Evolutionary conservation across 176 grass and related monocot genomes (phyloP), one percentile per base, ranked within the genome.

Genomic region (Triticum aestivum): DNA sequence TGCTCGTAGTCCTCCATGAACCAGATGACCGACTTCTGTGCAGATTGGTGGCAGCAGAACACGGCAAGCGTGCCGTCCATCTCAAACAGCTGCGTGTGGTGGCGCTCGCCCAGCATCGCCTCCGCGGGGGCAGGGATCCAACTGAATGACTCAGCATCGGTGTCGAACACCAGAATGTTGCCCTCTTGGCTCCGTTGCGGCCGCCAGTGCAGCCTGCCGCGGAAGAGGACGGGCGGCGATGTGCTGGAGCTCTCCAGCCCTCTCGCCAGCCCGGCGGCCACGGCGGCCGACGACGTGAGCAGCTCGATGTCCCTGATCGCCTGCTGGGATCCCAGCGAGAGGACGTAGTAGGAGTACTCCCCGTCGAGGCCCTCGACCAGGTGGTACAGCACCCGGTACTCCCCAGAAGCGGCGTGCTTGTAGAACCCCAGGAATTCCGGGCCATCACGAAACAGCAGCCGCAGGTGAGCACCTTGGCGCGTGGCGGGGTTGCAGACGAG

Each of bases 311-410:
- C 14, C 68, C 78, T 80, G 29, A 3, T 68, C 67, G 7, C 78
- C 54, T 34, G 35, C 21, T 51, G 56, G 29, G 39, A 64, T 33
- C 78, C 78, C 77, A 80, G 38, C 56, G 67, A 64, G 13, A 73
- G 27, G 41, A 87, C 39, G 78, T 81, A 73, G 85, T 87, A 87
- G 78, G 64, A 73, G 85, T 87, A 87, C 18, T 45, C 2, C 51
- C 1, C 34, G 2, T 18, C 41, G 12, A 65, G 8, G 29, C 74
- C 61, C 1, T 39, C 3, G 5, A 9, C 0, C 14, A 17, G 20
- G n/a, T 69, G 78, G 77, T 81, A 81, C 38, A 87, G 78, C 29
- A 87, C 56, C 29, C 85, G 68, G 85, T 87, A 81, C 67, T 73
- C 56, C 12, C 5, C 12, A 29, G 78, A 87, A 20, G 58, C 8